Percentiles rank a stretch among this genome's conserved stretches.
Evolutionary conservation across 1,284 basidiomycete genomes (phyloP).

Genomic region (Vanrija pseudolonga): DNA sequence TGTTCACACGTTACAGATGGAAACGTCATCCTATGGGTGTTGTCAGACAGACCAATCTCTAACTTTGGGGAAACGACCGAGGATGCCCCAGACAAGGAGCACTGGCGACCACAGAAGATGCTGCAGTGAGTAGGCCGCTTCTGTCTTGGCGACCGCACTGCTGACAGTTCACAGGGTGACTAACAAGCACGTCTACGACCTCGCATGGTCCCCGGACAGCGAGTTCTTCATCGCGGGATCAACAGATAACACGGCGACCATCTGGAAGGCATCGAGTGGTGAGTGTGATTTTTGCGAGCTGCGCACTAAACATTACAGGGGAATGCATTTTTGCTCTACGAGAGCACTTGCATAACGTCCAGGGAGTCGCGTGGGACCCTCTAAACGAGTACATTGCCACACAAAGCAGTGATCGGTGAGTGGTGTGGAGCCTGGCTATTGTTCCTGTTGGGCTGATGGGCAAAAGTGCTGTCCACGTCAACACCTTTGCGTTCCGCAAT

Average conservation of each 20-base stretch:
- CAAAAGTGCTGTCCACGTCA: slow-evolving; percentile 75
- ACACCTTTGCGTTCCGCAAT: slow-evolving; percentile 70
- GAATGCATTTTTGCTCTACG: slow-evolving; percentile 45
- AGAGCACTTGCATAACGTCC: slow-evolving; percentile 90
- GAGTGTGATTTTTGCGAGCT: slow-evolving; percentile 9
- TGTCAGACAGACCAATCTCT: slow-evolving; percentile 67
- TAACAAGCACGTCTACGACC: slow-evolving; percentile 92
- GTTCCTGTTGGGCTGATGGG: slow-evolving; percentile 9
- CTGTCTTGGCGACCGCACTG: background rate
- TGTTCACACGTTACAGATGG: slow-evolving; percentile 62
- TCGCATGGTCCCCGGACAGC: slow-evolving; percentile 94
- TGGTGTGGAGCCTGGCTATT: slow-evolving; percentile 1
- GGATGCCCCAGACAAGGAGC: slow-evolving; percentile 86
- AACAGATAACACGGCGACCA: slow-evolving; percentile 83
- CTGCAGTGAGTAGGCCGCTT: slow-evolving; percentile 60
- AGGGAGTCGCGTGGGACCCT: slow-evolving; percentile 96
- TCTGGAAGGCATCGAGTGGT: slow-evolving; percentile 47
- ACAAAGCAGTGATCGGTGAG: slow-evolving; percentile 78
- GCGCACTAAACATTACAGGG: slow-evolving; percentile 26
- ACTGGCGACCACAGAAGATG: slow-evolving; percentile 87
- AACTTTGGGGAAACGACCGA: slow-evolving; percentile 77
- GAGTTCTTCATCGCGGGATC: slow-evolving; percentile 91
- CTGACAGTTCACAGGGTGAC: slow-evolving; percentile 52
- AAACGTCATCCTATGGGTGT: slow-evolving; percentile 94
- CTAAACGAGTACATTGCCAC: slow-evolving; percentile 92